A percentile compares a stretch with the other conserved stretches of the same genome.
Conservation (phyloP, 176 grass and related monocot genomes). For the Triticum monococcum region DNA sequence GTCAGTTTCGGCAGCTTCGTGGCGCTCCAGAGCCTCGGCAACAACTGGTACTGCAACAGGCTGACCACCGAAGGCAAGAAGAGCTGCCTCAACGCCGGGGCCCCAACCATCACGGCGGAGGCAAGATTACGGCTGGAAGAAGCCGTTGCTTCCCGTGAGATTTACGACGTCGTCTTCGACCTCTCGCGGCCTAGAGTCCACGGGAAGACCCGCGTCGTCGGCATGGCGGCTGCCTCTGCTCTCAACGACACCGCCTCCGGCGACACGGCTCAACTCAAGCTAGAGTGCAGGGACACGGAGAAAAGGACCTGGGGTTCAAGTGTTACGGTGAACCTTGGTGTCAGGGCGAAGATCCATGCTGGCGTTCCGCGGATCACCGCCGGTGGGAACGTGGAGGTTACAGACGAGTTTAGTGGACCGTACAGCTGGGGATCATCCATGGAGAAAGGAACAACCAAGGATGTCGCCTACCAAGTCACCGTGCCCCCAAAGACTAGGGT, state of each 20-base stretch:
- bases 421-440: conserved; percentile 1
- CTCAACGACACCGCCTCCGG: background rate
- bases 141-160: background rate
- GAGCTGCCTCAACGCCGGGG: background rate
- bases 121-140: background rate
- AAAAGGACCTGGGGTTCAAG: background rate
- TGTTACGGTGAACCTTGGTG: background rate
- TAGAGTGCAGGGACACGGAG: background rate
- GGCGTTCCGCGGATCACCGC: background rate
- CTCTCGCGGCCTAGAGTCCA: background rate
- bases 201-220: background rate
- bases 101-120: background rate
- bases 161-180: conserved; percentile 12
- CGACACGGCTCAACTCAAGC: background rate
- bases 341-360: background rate
- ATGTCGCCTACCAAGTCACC: background rate
- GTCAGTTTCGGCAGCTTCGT: background rate
- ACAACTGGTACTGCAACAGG: background rate
- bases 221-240: background rate
- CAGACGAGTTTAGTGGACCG: background rate
- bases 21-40: conserved; percentile 14
- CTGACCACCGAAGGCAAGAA: background rate
- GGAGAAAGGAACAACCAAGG: background rate
- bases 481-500: conserved; percentile 7
- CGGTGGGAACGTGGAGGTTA: background rate